Conservation (phyloP, 1,139 yeast genomes). For the Geotrichum europaeum region DNA sequence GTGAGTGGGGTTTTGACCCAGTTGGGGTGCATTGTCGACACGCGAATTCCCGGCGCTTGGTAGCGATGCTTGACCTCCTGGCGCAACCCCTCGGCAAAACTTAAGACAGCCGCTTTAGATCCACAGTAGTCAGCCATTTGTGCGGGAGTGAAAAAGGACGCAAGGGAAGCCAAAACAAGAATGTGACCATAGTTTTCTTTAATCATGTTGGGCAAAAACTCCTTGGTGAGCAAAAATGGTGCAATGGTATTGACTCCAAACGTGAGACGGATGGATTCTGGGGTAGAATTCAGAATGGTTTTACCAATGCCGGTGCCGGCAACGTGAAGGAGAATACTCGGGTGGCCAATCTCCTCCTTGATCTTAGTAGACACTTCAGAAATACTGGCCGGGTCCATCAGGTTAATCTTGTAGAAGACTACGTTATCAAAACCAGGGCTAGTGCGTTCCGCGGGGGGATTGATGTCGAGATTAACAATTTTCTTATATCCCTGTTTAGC, state of each 20-base stretch:
- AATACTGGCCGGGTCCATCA: constrained; percentile 39
- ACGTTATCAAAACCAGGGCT: constrained; percentile 5
- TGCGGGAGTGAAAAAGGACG: constrained; percentile 73
- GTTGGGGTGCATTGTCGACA: constrained; percentile 19
- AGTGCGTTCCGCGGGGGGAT: background rate
- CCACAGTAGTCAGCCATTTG: constrained; percentile 64
- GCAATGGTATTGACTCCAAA: constrained; percentile 56
- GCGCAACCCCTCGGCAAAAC: constrained; percentile 62
- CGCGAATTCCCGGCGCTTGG: constrained; percentile 19
- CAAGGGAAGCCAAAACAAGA: constrained; percentile 64
- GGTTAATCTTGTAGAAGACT: constrained; percentile 31
- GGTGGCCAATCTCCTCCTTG: constrained; percentile 42
- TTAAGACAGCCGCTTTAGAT: constrained; percentile 65
- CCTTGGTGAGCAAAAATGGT: constrained; percentile 57
- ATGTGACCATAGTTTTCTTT: constrained; percentile 52
- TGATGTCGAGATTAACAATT: constrained; percentile 16
- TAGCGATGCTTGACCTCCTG: constrained; percentile 46
- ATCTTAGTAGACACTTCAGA: constrained; percentile 36
- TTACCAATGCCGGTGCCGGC: constrained; percentile 65
- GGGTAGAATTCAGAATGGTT: constrained; percentile 44
- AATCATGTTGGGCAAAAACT: constrained; percentile 62
- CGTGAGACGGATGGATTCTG: constrained; percentile 50
- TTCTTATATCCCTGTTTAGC: constrained; percentile 6
- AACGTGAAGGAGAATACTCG: constrained; percentile 60
- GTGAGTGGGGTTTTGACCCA: constrained; percentile 21